A percentile compares a stretch with the other conserved stretches of the same genome.
These are phyloP conservation scores for Sphagnum magellanicum DNA, from an alignment of 228 moss, liverwort and hornwort genomes.

Conservation along the genomic window DNA sequence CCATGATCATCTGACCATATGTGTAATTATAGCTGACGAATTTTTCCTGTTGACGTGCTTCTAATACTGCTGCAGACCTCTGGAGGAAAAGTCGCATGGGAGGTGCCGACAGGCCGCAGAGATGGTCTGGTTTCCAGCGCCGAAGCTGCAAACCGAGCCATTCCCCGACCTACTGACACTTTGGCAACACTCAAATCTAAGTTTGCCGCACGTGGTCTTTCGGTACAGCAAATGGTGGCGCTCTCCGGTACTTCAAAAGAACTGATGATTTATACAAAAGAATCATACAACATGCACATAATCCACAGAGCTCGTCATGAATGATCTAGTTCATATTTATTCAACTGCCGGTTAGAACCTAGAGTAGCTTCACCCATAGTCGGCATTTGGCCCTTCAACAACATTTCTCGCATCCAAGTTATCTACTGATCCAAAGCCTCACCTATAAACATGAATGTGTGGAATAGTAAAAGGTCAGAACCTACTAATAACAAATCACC, in stretches of 20 bases:
- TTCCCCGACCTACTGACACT: slow-evolving; percentile 15
- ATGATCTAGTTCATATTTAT: background rate
- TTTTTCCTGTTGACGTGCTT: too few relatives aligned
- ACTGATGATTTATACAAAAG: too few relatives aligned
- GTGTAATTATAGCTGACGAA: too few relatives aligned
- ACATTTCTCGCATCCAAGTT: too few relatives aligned
- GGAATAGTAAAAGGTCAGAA: too few relatives aligned
- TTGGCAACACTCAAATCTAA: slow-evolving; percentile 7
- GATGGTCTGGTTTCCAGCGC: slow-evolving; percentile 20
- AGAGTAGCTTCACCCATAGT: background rate
- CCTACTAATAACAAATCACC: too few relatives aligned
- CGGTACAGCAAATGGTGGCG: background rate
- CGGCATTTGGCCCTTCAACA: too few relatives aligned
- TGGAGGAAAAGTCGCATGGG: slow-evolving; percentile 13
- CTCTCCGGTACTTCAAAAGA: too few relatives aligned
- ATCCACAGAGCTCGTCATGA: too few relatives aligned
- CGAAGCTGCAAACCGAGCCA: slow-evolving; percentile 6
- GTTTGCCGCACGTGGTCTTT: slow-evolving; percentile 20
- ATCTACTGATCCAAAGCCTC: background rate
- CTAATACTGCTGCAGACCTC: too few relatives aligned
- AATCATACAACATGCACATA: too few relatives aligned
- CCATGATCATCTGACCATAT: too few relatives aligned
- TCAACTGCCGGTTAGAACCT: slow-evolving; percentile 1
- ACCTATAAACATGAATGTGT: background rate
- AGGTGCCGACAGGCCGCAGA: slow-evolving; percentile 12